Evolutionary conservation across 495 filamentous ascomycete genomes (phyloP).

Genomic region (Talaromyces borbonicus): DNA sequence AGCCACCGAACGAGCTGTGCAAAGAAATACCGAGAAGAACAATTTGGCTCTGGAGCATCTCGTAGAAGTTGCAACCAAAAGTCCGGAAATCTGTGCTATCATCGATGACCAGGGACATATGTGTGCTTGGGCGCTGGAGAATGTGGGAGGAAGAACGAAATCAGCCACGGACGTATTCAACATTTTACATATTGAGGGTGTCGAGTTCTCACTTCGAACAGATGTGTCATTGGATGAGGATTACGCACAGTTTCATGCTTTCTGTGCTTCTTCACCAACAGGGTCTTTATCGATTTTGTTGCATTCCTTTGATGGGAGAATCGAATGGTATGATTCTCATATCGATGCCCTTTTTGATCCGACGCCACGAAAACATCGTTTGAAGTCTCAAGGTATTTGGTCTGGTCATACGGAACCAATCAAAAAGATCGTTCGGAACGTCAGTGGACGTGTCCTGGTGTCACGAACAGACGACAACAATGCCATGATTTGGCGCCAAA

Average conservation of each 20-base stretch:
- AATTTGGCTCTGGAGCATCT: conserved; percentile 71
- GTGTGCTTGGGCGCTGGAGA: conserved; percentile 92
- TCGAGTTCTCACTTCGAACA: conserved; percentile 56
- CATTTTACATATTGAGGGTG: conserved; percentile 67
- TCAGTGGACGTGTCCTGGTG: conserved; percentile 66
- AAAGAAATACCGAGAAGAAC: conserved; percentile 49
- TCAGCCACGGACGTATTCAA: conserved; percentile 72
- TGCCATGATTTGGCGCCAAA: conserved; percentile 76
- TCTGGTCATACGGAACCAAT: conserved; percentile 76
- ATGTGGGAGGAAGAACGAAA: conserved; percentile 65
- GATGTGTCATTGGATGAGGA: conserved; percentile 32
- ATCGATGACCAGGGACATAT: conserved; percentile 78
- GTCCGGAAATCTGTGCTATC: conserved; percentile 79
- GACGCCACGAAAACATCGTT: conserved; percentile 51
- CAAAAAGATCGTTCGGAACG: conserved; percentile 77
- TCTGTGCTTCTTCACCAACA: conserved; percentile 48
- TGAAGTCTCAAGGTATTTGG: conserved; percentile 54
- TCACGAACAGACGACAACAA: conserved; percentile 74
- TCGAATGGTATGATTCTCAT: conserved; percentile 71
- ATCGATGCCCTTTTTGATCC: conserved; percentile 78
- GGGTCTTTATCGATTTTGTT: conserved; percentile 66
- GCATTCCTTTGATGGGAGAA: conserved; percentile 77
- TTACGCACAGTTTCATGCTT: conserved; percentile 64
- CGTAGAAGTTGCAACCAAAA: conserved; percentile 74
- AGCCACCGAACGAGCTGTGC: conserved; percentile 67